A percentile compares a stretch with the other conserved stretches of the same genome.
phyloP scores from a whole-genome alignment of 1,139 yeast genomes.

The Taphrina communis region DNA sequence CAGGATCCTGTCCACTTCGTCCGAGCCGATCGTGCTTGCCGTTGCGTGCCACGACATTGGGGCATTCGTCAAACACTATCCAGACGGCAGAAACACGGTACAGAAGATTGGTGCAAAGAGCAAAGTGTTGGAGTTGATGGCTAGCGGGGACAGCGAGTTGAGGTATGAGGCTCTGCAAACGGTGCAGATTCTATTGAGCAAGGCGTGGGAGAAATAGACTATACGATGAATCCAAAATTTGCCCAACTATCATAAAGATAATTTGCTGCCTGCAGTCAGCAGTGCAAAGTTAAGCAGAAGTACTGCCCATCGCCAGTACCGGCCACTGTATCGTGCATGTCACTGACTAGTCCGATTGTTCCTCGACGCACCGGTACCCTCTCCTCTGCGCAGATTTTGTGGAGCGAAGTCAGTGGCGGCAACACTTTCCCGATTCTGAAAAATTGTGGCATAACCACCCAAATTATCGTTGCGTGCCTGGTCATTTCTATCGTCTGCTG shows the following conservation, averaged over 20 bases:
- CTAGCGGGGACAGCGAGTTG: constrained; percentile 80
- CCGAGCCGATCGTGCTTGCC: constrained; percentile 54
- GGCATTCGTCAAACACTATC: constrained; percentile 67
- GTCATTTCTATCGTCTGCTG: background rate
- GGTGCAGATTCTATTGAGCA: constrained; percentile 88
- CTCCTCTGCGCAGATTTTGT: background rate
- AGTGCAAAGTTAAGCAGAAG: too few species aligned
- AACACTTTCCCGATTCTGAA: background rate
- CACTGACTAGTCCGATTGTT: too few species aligned
- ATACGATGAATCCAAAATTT: too few species aligned
- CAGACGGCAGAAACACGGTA: constrained; percentile 61
- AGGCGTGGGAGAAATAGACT: constrained; percentile 53
- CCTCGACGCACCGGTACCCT: too few species aligned
- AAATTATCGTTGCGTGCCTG: constrained; percentile 15
- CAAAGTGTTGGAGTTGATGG: constrained; percentile 83
- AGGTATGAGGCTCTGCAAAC: constrained; percentile 94
- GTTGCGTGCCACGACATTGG: constrained; percentile 78
- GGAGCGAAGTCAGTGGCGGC: constrained; percentile 1
- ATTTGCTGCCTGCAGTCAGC: too few species aligned
- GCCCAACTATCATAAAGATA: too few species aligned
- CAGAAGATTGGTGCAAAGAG: constrained; percentile 66
- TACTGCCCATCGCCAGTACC: too few species aligned
- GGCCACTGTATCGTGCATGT: too few species aligned
- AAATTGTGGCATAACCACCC: constrained; percentile 3
- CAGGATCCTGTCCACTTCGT: constrained; percentile 50